A percentile compares a stretch with the other conserved stretches of the same genome.
These are phyloP conservation scores for Suillus tomentosus DNA, from an alignment of 768 basidiomycete species.

Conservation along the genomic window DNA sequence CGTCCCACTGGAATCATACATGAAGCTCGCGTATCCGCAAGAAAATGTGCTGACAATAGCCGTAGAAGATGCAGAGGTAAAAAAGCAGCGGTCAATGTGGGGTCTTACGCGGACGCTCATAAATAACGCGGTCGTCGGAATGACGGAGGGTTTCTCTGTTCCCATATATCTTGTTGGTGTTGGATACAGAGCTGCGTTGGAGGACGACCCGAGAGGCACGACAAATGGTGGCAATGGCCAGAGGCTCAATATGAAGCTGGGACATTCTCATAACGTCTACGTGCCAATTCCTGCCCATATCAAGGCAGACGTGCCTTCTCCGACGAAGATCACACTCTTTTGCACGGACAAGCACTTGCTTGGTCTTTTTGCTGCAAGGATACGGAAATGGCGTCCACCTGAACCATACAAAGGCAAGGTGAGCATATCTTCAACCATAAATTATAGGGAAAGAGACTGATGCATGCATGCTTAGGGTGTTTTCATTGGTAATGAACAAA, in stretches of 20 bases:
- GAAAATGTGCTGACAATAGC: slow-evolving; percentile 37
- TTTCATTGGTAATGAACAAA: slow-evolving; percentile 90
- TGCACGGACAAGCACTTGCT: slow-evolving; percentile 89
- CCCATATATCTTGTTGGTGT: slow-evolving; percentile 92
- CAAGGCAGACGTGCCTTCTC: slow-evolving; percentile 72
- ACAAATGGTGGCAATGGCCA: slow-evolving; percentile 58
- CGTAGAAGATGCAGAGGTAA: slow-evolving; percentile 62
- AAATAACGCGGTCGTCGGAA: slow-evolving; percentile 85
- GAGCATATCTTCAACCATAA: slow-evolving; percentile 25
- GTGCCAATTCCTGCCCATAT: slow-evolving; percentile 84
- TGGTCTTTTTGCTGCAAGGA: slow-evolving; percentile 85
- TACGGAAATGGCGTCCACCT: slow-evolving; percentile 82
- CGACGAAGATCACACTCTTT: slow-evolving; percentile 81
- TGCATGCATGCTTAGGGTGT: slow-evolving; percentile 61
- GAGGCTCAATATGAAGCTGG: slow-evolving; percentile 88
- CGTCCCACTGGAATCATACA: slow-evolving; percentile 50
- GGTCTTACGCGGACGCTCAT: slow-evolving; percentile 92
- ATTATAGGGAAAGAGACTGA: neutral
- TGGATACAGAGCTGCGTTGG: slow-evolving; percentile 87
- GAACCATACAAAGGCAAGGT: slow-evolving; percentile 99
- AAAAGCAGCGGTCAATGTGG: slow-evolving; percentile 89
- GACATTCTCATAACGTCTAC: slow-evolving; percentile 85
- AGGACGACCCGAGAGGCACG: slow-evolving; percentile 72
- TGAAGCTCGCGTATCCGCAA: slow-evolving; percentile 40
- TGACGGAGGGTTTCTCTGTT: slow-evolving; percentile 84